Evolutionary conservation across 768 basidiomycete genomes (phyloP).

Genomic region (Suillus lakei): DNA sequence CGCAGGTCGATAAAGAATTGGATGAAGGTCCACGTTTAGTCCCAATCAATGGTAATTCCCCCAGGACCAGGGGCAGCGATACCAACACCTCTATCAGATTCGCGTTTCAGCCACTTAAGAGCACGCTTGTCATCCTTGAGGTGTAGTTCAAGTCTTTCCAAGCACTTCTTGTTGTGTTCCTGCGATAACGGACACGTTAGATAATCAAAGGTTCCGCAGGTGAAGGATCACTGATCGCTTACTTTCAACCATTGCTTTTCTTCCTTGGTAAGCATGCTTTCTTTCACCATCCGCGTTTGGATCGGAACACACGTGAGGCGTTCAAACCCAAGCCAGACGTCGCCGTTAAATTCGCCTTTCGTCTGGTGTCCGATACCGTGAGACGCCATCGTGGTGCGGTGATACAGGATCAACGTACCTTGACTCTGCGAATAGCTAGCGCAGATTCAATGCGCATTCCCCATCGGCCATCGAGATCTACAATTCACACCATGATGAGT

Average conservation of each 20-base stretch:
- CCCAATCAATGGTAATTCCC: conserved; percentile 82
- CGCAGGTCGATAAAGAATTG: conserved; percentile 7
- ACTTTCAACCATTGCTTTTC: conserved; percentile 89
- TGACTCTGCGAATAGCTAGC: conserved; percentile 69
- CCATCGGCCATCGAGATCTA: conserved; percentile 79
- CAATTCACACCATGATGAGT: conserved; percentile 19
- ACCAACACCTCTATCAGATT: conserved; percentile 77
- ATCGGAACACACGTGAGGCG: conserved; percentile 95
- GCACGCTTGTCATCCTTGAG: conserved; percentile 83
- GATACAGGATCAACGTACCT: conserved; percentile 32
- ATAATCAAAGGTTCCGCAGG: conserved; percentile 5
- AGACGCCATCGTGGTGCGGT: conserved; percentile 2
- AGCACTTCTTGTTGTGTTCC: conserved; percentile 83
- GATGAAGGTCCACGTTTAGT: conserved; percentile 38
- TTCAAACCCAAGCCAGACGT: conserved; percentile 89
- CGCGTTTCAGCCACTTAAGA: conserved; percentile 77
- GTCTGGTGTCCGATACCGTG: conserved; percentile 50
- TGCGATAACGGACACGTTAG: conserved; percentile 31
- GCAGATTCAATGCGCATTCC: conserved; percentile 95
- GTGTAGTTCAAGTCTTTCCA: conserved; percentile 63
- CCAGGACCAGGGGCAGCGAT: conserved; percentile 65
- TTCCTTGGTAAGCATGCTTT: conserved; percentile 79
- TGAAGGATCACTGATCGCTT: conserved; percentile 23
- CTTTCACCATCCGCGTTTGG: conserved; percentile 88
- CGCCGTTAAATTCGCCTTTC: conserved; percentile 69